Conservation (phyloP, 2,329 filamentous ascomycete genomes). For the Stemphylium vesicarium region DNA sequence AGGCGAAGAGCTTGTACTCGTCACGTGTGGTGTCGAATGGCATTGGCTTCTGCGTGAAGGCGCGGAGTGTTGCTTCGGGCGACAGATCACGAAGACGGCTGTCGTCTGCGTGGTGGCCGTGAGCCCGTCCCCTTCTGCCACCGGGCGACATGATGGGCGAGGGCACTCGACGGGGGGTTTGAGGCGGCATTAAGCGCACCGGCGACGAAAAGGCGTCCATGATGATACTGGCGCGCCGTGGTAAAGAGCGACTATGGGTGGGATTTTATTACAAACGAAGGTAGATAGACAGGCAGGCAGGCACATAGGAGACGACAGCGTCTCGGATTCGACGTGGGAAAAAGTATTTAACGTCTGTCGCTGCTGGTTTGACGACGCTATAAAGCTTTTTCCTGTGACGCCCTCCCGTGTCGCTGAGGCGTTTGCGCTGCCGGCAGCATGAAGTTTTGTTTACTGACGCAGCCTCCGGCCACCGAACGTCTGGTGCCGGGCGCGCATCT, state of each 20-base stretch:
- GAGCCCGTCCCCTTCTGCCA: slow-evolving; percentile 32
- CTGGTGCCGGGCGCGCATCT: slow-evolving; percentile 11
- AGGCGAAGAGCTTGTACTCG: slow-evolving; percentile 54
- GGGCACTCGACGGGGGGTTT: slow-evolving; percentile 39
- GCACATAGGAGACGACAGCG: slow-evolving; percentile 3
- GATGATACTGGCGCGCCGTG: slow-evolving; percentile 12
- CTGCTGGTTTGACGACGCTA: too few species aligned
- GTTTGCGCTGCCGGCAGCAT: slow-evolving; percentile 23
- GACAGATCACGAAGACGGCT: slow-evolving; percentile 46
- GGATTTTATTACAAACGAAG: slow-evolving; percentile 23
- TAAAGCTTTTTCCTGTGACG: background rate
- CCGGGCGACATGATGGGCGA: slow-evolving; percentile 47
- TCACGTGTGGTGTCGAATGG: slow-evolving; percentile 51
- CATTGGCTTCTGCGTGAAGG: slow-evolving; percentile 52
- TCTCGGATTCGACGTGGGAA: slow-evolving; percentile 16
- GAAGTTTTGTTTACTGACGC: slow-evolving; percentile 16
- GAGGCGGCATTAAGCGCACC: slow-evolving; percentile 39
- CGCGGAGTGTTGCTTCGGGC: slow-evolving; percentile 52
- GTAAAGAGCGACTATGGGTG: slow-evolving; percentile 26
- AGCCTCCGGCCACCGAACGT: slow-evolving; percentile 14
- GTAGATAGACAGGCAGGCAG: background rate
- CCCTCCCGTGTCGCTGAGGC: slow-evolving; percentile 10
- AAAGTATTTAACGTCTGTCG: too few species aligned
- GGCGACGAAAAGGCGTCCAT: slow-evolving; percentile 41
- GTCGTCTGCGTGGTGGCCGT: slow-evolving; percentile 38